Conservation (phyloP, 2,329 filamentous ascomycete species). For the Arthrobotrys iridis region DNA sequence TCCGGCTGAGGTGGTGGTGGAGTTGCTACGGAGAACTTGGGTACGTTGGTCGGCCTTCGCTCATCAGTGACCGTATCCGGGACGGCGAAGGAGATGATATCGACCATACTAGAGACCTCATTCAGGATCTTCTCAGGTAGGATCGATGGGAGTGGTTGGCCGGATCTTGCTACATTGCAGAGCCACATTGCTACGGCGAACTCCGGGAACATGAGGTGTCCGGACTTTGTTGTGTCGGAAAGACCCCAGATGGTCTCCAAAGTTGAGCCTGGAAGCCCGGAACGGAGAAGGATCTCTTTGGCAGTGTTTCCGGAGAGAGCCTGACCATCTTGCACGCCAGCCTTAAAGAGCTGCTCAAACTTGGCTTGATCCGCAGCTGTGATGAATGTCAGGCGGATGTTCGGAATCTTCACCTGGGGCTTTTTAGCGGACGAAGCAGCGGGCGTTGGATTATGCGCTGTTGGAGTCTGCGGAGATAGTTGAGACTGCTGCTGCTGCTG, state of each 20-base stretch:
- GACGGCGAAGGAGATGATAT: constrained; percentile 96
- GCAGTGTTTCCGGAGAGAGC: constrained; percentile 80
- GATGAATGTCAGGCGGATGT: constrained; percentile 93
- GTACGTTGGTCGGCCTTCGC: constrained; percentile 72
- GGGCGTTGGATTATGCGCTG: constrained; percentile 64
- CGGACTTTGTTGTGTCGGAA: constrained; percentile 94
- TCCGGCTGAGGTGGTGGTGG: constrained; percentile 66
- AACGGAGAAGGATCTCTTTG: constrained; percentile 85
- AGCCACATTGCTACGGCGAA: constrained; percentile 98
- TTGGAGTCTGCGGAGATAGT: constrained; percentile 67
- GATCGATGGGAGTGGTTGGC: constrained; percentile 77
- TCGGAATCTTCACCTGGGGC: constrained; percentile 81
- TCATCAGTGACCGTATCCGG: constrained; percentile 73
- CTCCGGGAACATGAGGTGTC: constrained; percentile 95
- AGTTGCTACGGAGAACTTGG: constrained; percentile 70
- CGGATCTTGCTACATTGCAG: constrained; percentile 90
- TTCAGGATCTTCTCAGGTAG: constrained; percentile 91
- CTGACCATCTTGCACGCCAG: constrained; percentile 83
- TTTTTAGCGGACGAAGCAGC: constrained; percentile 64
- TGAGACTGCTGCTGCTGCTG: constrained; percentile 66
- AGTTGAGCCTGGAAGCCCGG: constrained; percentile 79
- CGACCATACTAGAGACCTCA: constrained; percentile 98
- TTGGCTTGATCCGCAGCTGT: constrained; percentile 93
- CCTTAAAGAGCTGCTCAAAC: constrained; percentile 97
- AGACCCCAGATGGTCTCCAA: constrained; percentile 70